phyloP scores from a whole-genome alignment of 2,329 filamentous ascomycete species.

The Pyricularia sp. region DNA sequence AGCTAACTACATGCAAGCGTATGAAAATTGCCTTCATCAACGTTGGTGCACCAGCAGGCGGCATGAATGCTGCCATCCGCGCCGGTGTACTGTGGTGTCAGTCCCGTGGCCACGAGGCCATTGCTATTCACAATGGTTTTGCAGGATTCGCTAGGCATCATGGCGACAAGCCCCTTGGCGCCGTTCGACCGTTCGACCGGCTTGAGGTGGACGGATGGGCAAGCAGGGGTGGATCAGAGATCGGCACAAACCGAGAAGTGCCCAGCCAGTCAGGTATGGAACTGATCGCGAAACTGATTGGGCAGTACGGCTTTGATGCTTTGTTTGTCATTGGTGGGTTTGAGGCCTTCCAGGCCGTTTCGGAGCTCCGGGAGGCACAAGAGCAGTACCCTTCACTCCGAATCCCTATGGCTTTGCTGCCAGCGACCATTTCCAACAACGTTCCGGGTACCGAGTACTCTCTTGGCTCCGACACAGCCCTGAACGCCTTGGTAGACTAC shows the following conservation, averaged over 20 bases:
- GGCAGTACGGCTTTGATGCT: slow-evolving; percentile 80
- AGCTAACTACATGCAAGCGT: slow-evolving; percentile 41
- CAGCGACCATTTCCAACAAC: slow-evolving; percentile 98
- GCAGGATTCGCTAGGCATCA: slow-evolving; percentile 89
- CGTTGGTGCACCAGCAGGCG: slow-evolving; percentile 90
- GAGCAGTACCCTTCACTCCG: slow-evolving; percentile 74
- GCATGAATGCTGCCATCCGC: slow-evolving; percentile 95
- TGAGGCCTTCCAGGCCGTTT: slow-evolving; percentile 88
- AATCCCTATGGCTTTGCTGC: slow-evolving; percentile 84
- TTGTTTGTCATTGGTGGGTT: slow-evolving; percentile 92
- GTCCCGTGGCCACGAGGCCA: slow-evolving; percentile 80
- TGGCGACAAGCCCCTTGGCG: slow-evolving; percentile 67
- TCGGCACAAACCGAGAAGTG: slow-evolving; percentile 92
- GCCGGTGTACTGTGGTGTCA: slow-evolving; percentile 90
- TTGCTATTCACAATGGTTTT: slow-evolving; percentile 95
- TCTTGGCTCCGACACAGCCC: slow-evolving; percentile 88
- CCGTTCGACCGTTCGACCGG: slow-evolving; percentile 83
- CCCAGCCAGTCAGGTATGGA: slow-evolving; percentile 79
- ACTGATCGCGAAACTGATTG: slow-evolving; percentile 72
- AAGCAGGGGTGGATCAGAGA: slow-evolving; percentile 93
- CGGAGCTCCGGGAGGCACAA: slow-evolving; percentile 74
- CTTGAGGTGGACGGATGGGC: slow-evolving; percentile 93
- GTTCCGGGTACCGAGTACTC: slow-evolving; percentile 97
- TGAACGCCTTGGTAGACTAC: slow-evolving; percentile 91
- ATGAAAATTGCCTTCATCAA: slow-evolving; percentile 96